These are phyloP conservation scores for Mallotus repandus DNA, from an alignment of 441 rosid species.

Conservation along the genomic window DNA sequence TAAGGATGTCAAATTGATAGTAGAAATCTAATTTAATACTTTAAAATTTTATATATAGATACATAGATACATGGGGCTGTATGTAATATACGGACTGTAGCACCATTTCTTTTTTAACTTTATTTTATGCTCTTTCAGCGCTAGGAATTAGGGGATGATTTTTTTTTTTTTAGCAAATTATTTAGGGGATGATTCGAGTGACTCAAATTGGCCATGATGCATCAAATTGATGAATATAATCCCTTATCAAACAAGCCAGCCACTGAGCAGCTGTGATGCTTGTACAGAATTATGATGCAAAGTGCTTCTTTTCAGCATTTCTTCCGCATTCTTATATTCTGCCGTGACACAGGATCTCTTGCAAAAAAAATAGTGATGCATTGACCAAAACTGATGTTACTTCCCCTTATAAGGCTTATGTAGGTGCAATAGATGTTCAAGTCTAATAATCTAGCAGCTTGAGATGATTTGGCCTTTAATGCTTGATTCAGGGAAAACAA, in stretches of 20 bases:
- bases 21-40: too few species aligned
- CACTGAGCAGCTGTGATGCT: not conserved
- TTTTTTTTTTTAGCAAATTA: too few species aligned
- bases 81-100: too few species aligned
- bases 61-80: too few species aligned
- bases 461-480: not conserved
- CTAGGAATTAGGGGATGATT: too few species aligned
- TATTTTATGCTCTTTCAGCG: not conserved
- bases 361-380: not conserved
- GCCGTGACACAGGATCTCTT: not conserved
- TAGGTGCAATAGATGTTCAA: not conserved
- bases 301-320: not conserved
- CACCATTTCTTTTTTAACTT: too few species aligned
- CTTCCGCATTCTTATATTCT: not conserved
- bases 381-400: not conserved
- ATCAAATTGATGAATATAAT: not conserved
- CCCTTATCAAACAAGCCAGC: not conserved
- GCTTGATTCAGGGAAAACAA: not conserved
- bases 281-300: not conserved
- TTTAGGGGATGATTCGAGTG: not conserved
- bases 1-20: too few species aligned
- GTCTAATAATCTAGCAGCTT: not conserved
- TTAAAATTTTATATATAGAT: too few species aligned
- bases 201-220: not conserved
- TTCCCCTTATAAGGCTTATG: not conserved